A percentile compares a stretch with the other conserved stretches of the same genome.
phyloP scores from a whole-genome alignment of 2,329 filamentous ascomycete species.

The Aspergillus sp. region DNA sequence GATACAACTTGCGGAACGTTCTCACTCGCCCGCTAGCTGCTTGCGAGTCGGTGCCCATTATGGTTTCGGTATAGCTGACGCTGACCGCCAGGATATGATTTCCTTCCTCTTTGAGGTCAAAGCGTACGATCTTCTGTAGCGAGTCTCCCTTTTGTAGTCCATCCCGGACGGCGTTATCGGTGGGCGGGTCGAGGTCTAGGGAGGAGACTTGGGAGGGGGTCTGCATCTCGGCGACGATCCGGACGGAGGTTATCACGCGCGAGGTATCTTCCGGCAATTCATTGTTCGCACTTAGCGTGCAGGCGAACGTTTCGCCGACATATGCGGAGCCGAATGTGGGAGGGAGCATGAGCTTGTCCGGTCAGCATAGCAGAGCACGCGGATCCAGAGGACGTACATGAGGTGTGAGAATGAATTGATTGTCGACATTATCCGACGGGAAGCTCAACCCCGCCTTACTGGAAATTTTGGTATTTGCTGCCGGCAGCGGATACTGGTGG shows the following conservation, averaged over 20 bases:
- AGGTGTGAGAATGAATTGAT: constrained; percentile 61
- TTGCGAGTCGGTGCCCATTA: constrained; percentile 50
- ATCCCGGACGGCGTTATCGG: constrained; percentile 52
- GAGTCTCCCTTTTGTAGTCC: constrained; percentile 60
- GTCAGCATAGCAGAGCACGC: constrained; percentile 19
- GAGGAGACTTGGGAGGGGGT: constrained; percentile 76
- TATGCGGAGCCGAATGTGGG: constrained; percentile 92
- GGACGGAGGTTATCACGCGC: constrained; percentile 70
- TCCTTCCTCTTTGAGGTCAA: constrained; percentile 91
- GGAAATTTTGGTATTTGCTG: constrained; percentile 55
- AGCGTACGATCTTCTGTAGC: constrained; percentile 79
- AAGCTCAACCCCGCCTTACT: constrained; percentile 76
- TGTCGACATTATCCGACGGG: constrained; percentile 55
- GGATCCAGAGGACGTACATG: constrained; percentile 42
- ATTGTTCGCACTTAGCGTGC: constrained; percentile 95
- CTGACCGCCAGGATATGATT: constrained; percentile 92
- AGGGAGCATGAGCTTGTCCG: constrained; percentile 72
- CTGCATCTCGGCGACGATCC: constrained; percentile 92
- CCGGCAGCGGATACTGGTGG: constrained; percentile 50
- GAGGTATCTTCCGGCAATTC: constrained; percentile 59
- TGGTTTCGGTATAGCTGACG: constrained; percentile 89
- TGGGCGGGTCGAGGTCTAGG: constrained; percentile 57
- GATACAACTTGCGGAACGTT: constrained; percentile 93
- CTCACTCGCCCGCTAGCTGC: constrained; percentile 67
- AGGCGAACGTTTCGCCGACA: constrained; percentile 92